These are phyloP conservation scores for Flaveria floridana DNA, from an alignment of 140 eudicot species.

Conservation along the genomic window DNA sequence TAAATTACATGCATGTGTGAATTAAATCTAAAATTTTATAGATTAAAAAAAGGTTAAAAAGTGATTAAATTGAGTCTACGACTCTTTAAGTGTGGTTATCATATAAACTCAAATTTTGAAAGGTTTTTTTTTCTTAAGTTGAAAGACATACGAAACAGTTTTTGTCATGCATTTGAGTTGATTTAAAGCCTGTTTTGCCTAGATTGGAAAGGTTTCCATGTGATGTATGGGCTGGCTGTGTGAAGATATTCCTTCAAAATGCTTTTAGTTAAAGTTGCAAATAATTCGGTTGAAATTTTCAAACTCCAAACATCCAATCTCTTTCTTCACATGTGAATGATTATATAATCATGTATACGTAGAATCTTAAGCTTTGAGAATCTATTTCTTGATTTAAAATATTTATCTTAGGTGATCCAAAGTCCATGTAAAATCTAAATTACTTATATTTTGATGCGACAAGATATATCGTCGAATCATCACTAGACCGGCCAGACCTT, in stretches of 20 bases:
- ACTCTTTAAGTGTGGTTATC: no score
- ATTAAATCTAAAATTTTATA: no score
- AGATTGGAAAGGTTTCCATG: constrained; percentile 9
- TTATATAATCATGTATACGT: background rate
- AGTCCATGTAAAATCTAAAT: background rate
- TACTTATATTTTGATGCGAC: background rate
- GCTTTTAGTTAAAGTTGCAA: background rate
- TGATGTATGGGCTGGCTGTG: constrained; percentile 20
- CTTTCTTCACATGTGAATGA: background rate
- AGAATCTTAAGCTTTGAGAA: background rate
- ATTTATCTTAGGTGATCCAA: background rate
- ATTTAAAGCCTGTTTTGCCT: background rate
- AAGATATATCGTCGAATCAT: background rate
- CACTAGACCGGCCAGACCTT: background rate
- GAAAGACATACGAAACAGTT: background rate
- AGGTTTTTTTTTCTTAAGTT: background rate
- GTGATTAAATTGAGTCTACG: no score
- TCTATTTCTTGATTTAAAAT: background rate
- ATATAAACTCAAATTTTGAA: no score
- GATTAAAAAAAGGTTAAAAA: no score
- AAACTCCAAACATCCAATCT: background rate
- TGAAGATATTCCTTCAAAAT: background rate
- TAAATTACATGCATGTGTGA: no score
- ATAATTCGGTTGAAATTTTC: background rate
- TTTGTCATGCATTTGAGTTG: background rate